A percentile compares a stretch with the other conserved stretches of the same genome.
Evolutionary conservation across 2,329 filamentous ascomycete genomes (phyloP).

Genomic region (Trichoderma sp.): DNA sequence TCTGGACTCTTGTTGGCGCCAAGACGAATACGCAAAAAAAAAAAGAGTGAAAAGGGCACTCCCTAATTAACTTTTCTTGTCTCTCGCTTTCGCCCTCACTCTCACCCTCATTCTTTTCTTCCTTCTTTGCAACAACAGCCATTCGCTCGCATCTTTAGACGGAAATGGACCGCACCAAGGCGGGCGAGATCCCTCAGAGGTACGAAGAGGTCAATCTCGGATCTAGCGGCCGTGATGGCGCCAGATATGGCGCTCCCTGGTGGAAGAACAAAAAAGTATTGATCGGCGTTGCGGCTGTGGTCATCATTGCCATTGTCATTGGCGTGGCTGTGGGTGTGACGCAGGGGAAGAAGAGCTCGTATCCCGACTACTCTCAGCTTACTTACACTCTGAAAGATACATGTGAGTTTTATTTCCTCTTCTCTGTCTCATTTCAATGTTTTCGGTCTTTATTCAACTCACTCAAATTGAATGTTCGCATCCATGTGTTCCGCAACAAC

Average conservation of each 20-base stretch:
- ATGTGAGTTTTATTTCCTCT: conserved; percentile 45
- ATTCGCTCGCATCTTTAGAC: not conserved
- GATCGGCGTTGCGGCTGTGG: conserved; percentile 40
- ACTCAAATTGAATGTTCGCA: not conserved
- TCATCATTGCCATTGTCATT: conserved; percentile 48
- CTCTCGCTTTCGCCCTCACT: not conserved
- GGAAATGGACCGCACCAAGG: conserved; percentile 30
- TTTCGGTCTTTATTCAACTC: not conserved
- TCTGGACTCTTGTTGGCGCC: not conserved
- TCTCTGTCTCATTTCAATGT: not conserved
- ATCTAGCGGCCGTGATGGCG: conserved; percentile 31
- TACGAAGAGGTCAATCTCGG: conserved; percentile 39
- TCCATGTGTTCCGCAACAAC: not conserved
- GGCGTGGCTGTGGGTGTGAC: conserved; percentile 53
- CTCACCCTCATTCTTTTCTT: not conserved
- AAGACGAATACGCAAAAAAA: not conserved
- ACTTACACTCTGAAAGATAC: conserved; percentile 54
- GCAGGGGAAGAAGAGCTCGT: conserved; percentile 46
- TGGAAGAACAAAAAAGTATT: conserved; percentile 59
- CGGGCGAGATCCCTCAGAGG: conserved; percentile 35
- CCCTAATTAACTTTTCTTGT: not conserved
- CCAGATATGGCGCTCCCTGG: conserved; percentile 39
- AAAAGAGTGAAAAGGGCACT: not conserved
- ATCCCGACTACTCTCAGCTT: conserved; percentile 54
- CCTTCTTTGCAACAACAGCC: not conserved